Conservation (phyloP, 2,329 filamentous ascomycete species). For the Proliferodiscus dingleyae region DNA sequence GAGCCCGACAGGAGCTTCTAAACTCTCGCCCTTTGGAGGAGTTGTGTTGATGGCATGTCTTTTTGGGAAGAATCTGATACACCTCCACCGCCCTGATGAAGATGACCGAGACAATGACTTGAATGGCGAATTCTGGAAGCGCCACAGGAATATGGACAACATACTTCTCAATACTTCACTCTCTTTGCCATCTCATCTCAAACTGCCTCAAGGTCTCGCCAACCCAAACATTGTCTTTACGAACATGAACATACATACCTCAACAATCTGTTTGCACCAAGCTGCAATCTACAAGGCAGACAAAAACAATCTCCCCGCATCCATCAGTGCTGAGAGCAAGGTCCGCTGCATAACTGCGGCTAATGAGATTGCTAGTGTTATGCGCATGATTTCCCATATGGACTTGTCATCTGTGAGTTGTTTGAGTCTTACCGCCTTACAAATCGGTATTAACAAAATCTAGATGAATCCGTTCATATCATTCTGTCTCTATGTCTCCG, state of each 20-base stretch:
- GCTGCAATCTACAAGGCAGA: slow-evolving; percentile 97
- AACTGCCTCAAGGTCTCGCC: slow-evolving; percentile 68
- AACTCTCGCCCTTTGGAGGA: slow-evolving; percentile 72
- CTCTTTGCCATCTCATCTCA: slow-evolving; percentile 73
- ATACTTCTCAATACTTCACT: slow-evolving; percentile 84
- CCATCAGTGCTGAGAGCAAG: slow-evolving; percentile 84
- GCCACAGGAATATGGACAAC: slow-evolving; percentile 84
- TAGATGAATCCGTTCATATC: slow-evolving; percentile 95
- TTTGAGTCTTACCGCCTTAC: background rate
- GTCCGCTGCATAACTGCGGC: slow-evolving; percentile 89
- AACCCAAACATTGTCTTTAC: slow-evolving; percentile 86
- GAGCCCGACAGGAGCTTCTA: slow-evolving; percentile 64
- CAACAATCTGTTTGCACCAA: slow-evolving; percentile 95
- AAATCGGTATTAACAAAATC: slow-evolving; percentile 16
- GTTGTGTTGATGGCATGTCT: slow-evolving; percentile 82
- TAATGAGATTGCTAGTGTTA: slow-evolving; percentile 88
- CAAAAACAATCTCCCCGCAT: slow-evolving; percentile 71
- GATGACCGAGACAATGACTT: slow-evolving; percentile 82
- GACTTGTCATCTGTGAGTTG: slow-evolving; percentile 71
- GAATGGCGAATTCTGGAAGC: slow-evolving; percentile 92
- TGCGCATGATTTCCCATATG: slow-evolving; percentile 89
- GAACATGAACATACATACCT: slow-evolving; percentile 97
- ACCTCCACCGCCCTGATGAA: slow-evolving; percentile 79
- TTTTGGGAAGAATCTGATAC: slow-evolving; percentile 85
- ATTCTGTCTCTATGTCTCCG: slow-evolving; percentile 94